phyloP scores from a whole-genome alignment of 140 eudicot species.

The Cichorium intybus region DNA sequence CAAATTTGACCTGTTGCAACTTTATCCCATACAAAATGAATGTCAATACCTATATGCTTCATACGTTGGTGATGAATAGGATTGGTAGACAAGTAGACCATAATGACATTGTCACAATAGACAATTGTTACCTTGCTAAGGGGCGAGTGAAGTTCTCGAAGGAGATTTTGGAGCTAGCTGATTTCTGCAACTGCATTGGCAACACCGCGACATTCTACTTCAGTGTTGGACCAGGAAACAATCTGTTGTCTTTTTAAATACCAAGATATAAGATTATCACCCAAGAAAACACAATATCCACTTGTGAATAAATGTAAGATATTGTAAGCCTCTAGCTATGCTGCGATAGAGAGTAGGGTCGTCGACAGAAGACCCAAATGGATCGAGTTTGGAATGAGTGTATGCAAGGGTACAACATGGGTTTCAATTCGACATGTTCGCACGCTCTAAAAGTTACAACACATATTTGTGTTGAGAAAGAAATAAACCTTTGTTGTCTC shows the following conservation, averaged over 20 bases:
- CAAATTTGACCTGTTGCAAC: neutral
- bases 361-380: neutral
- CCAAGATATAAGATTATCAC: neutral
- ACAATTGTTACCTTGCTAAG: neutral
- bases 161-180: neutral
- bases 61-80: neutral
- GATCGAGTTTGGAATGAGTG: neutral
- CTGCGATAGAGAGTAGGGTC: too few relatives aligned
- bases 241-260: neutral
- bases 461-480: too few relatives aligned
- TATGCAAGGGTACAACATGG: too few relatives aligned
- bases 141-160: neutral
- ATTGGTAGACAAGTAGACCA: neutral
- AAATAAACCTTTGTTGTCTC: too few relatives aligned
- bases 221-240: neutral
- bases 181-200: neutral
- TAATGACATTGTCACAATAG: neutral
- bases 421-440: too few relatives aligned
- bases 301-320: neutral
- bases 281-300: neutral
- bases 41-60: neutral
- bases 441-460: too few relatives aligned
- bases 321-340: too few relatives aligned
- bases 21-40: neutral
- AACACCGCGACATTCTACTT: neutral